A percentile compares a stretch with the other conserved stretches of the same genome.
Conservation (phyloP, 176 grass and related monocot species). For the Avena eriantha region DNA sequence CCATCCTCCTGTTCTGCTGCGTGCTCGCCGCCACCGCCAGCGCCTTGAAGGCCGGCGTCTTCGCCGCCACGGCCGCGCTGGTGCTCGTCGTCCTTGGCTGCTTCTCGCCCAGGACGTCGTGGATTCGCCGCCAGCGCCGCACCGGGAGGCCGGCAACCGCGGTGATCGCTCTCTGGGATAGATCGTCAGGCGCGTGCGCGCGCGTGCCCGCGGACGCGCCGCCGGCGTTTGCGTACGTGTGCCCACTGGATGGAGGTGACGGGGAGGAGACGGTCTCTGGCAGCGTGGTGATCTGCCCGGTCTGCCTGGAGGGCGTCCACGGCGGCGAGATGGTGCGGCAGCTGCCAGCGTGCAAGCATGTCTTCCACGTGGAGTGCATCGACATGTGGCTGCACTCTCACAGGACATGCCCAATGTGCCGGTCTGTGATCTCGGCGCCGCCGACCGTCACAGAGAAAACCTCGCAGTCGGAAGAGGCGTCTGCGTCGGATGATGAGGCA, state of each 20-base stretch:
- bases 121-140: too few species aligned
- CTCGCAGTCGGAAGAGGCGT: neutral
- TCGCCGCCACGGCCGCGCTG: too few species aligned
- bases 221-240: too few species aligned
- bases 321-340: slow-evolving; percentile 17
- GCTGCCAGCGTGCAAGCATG: slow-evolving; percentile 1
- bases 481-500: neutral
- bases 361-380: slow-evolving; percentile 13
- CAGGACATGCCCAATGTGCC: slow-evolving; percentile 11
- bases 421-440: slow-evolving; percentile 18
- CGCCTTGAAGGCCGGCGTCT: too few species aligned
- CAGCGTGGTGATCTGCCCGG: neutral
- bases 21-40: too few species aligned
- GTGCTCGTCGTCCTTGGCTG: too few species aligned
- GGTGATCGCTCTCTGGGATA: too few species aligned
- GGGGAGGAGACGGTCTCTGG: neutral
- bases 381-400: slow-evolving; percentile 21
- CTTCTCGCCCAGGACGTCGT: too few species aligned
- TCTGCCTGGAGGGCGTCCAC: slow-evolving; percentile 1
- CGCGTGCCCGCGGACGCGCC: too few species aligned
- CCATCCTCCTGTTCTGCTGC: too few species aligned
- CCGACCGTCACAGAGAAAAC: neutral
- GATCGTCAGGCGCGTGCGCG: too few species aligned
- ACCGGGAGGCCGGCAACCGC: too few species aligned
- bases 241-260: neutral